phyloP scores from a whole-genome alignment of 1,284 basidiomycete genomes.

The Erythrobasidium hasegawianum region DNA sequence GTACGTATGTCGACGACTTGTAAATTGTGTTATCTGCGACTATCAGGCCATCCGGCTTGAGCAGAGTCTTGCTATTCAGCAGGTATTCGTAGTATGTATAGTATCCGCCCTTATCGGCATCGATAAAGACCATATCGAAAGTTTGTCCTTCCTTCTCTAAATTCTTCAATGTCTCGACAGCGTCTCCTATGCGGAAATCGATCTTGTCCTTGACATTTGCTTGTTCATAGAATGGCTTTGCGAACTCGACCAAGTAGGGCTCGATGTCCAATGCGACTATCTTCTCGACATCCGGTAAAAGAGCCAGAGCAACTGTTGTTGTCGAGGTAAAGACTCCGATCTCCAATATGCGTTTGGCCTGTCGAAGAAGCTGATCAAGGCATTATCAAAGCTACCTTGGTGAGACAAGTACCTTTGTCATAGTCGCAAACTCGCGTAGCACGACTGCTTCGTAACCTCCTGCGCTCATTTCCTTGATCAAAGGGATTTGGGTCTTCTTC shows the following conservation, averaged over 20 bases:
- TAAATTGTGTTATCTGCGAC: slow-evolving; percentile 49
- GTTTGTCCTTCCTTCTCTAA: slow-evolving; percentile 39
- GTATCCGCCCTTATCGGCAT: slow-evolving; percentile 49
- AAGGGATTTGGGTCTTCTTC: slow-evolving; percentile 34
- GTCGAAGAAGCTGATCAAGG: neutral
- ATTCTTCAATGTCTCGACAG: slow-evolving; percentile 42
- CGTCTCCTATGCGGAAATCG: slow-evolving; percentile 45
- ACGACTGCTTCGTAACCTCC: slow-evolving; percentile 35
- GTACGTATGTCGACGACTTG: slow-evolving; percentile 41
- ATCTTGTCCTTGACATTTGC: slow-evolving; percentile 45
- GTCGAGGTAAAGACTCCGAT: slow-evolving; percentile 37
- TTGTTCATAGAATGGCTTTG: slow-evolving; percentile 44
- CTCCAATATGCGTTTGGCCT: slow-evolving; percentile 34
- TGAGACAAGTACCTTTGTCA: slow-evolving; percentile 17
- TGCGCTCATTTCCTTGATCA: slow-evolving; percentile 38
- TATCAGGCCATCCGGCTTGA: slow-evolving; percentile 44
- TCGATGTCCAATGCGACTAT: slow-evolving; percentile 48
- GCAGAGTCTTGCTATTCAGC: slow-evolving; percentile 40
- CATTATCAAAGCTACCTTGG: neutral
- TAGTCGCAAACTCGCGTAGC: slow-evolving; percentile 26
- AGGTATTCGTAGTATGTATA: slow-evolving; percentile 44
- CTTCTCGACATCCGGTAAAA: slow-evolving; percentile 37
- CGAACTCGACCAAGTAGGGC: slow-evolving; percentile 45
- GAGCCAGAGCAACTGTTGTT: slow-evolving; percentile 40
- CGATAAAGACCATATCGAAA: slow-evolving; percentile 49